Conservation (phyloP, 371 early-diverging fungal species). For the Gilbertella persicaria region DNA sequence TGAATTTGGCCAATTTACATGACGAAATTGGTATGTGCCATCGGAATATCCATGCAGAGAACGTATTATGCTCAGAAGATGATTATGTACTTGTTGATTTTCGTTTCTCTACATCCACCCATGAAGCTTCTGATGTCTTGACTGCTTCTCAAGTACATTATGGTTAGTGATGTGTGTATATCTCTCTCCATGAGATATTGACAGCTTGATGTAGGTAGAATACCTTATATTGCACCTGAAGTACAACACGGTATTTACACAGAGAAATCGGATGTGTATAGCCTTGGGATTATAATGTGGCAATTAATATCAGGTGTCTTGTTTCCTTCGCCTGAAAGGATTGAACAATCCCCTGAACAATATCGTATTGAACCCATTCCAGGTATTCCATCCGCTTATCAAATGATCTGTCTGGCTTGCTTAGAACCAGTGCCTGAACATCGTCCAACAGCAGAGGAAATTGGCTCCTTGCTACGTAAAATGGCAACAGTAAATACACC, state of each 20-base stretch:
- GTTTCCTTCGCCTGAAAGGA: conserved; percentile 39
- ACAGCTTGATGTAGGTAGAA: conserved; percentile 12
- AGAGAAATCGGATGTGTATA: conserved; percentile 38
- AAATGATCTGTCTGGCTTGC: conserved; percentile 38
- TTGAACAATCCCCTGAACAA: too few relatives aligned
- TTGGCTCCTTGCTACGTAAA: too few relatives aligned
- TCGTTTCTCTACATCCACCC: conserved; percentile 39
- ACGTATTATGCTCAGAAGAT: conserved; percentile 35
- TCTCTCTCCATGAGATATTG: background rate
- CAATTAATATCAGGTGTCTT: conserved; percentile 46
- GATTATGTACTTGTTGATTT: conserved; percentile 42
- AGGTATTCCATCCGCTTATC: conserved; percentile 47
- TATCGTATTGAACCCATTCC: conserved; percentile 47
- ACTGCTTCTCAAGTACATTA: conserved; percentile 34
- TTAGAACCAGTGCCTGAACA: conserved; percentile 47
- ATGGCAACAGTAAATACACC: too few relatives aligned
- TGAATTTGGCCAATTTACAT: conserved; percentile 40
- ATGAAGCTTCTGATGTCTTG: conserved; percentile 36
- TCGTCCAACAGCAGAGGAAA: conserved; percentile 38
- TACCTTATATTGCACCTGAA: conserved; percentile 63
- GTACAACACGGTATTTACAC: conserved; percentile 41
- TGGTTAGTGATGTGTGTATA: conserved; percentile 14
- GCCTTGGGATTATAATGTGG: conserved; percentile 47
- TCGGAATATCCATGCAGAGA: conserved; percentile 43
- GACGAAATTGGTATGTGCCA: conserved; percentile 44